Conservation (phyloP, 495 filamentous ascomycete genomes). For the Penicillium arizonense region DNA sequence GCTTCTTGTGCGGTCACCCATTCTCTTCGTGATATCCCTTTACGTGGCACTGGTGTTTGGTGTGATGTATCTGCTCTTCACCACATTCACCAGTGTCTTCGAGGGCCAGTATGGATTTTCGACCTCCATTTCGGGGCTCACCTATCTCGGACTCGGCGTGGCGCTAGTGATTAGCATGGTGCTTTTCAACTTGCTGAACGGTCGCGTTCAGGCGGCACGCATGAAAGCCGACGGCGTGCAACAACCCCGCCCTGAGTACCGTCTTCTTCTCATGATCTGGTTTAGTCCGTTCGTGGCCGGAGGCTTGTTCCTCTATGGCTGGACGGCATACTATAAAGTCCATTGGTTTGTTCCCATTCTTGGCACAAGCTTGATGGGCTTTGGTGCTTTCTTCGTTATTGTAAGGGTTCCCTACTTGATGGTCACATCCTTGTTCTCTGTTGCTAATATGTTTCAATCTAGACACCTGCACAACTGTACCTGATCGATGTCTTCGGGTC, state of each 20-base stretch:
- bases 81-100: constrained; percentile 39
- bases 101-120: constrained; percentile 30
- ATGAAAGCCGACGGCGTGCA: constrained; percentile 7
- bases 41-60: constrained; percentile 36
- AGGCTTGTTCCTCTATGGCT: constrained; percentile 38
- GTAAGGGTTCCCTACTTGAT: constrained; percentile 5
- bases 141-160: constrained; percentile 37
- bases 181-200: constrained; percentile 24
- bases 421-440: background rate
- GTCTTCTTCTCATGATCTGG: constrained; percentile 31
- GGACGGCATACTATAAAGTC: constrained; percentile 28
- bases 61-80: constrained; percentile 38
- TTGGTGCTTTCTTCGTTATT: constrained; percentile 26
- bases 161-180: constrained; percentile 22
- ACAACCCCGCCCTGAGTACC: constrained; percentile 24
- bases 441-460: constrained; percentile 4
- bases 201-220: constrained; percentile 12
- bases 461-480: constrained; percentile 31
- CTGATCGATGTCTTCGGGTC: constrained; percentile 35
- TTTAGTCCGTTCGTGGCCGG: constrained; percentile 20
- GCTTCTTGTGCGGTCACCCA: constrained; percentile 36
- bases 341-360: constrained; percentile 42
- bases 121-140: constrained; percentile 26
- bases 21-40: constrained; percentile 31
- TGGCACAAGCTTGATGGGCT: constrained; percentile 30